Conservation (phyloP, 805 yeast genomes). For the Wickerhamiella dianesei region DNA sequence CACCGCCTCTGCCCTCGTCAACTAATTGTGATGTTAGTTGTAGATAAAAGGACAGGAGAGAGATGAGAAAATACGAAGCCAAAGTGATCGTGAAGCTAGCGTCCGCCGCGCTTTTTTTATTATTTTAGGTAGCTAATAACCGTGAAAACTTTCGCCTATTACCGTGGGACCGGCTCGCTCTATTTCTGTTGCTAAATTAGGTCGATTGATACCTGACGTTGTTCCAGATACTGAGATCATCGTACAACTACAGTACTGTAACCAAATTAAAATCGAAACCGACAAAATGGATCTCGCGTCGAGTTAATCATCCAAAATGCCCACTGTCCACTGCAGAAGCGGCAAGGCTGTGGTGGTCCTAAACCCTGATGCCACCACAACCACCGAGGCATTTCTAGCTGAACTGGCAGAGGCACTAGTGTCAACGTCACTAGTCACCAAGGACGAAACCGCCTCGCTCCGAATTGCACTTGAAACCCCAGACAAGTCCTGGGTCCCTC, state of each 20-base stretch:
- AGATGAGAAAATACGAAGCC: background rate
- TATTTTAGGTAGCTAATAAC: background rate
- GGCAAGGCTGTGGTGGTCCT: conserved; percentile 10
- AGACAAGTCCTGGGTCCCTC: conserved; percentile 9
- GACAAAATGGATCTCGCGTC: too few relatives aligned
- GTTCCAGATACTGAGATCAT: too few relatives aligned
- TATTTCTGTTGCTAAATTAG: background rate
- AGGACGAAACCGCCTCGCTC: conserved; percentile 14
- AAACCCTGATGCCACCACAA: conserved; percentile 6
- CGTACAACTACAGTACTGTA: too few relatives aligned
- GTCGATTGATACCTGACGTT: too few relatives aligned
- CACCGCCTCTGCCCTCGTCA: conserved; percentile 99
- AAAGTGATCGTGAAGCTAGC: background rate
- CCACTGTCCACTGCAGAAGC: conserved; percentile 15
- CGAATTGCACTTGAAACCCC: conserved; percentile 12
- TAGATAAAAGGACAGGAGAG: background rate
- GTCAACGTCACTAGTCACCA: conserved; percentile 12
- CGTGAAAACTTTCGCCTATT: background rate
- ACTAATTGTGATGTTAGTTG: conserved; percentile 39
- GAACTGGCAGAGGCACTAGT: conserved; percentile 20
- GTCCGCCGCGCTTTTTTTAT: background rate
- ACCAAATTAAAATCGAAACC: too few relatives aligned
- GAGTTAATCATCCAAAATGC: conserved; percentile 5
- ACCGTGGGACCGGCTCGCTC: background rate
- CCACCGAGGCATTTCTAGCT: conserved; percentile 13